Conservation (phyloP, 805 yeast species). For the Cephaloascus fragrans region DNA sequence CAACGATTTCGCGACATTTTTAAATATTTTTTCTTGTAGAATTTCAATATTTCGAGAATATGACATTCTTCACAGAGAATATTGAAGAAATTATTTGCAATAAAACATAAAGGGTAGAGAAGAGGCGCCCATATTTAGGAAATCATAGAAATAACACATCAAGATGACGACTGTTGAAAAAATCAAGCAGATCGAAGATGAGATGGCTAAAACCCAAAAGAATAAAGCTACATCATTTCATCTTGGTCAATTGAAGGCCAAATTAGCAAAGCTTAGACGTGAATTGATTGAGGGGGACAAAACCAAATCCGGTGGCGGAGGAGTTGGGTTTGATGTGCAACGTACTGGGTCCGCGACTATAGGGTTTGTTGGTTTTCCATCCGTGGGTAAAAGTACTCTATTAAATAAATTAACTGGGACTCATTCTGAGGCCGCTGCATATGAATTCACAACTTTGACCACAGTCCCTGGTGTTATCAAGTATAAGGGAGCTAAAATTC, state of each 20-base stretch:
- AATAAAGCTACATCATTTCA: conserved; percentile 97
- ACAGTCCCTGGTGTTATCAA: conserved; percentile 96
- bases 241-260: conserved; percentile 95
- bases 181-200: conserved; percentile 87
- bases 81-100: too few species aligned
- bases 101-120: too few species aligned
- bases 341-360: conserved; percentile 96
- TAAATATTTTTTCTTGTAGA: too few species aligned
- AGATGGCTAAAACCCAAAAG: conserved; percentile 96
- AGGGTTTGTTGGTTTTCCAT: conserved; percentile 97
- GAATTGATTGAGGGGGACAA: conserved; percentile 68
- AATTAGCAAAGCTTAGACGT: conserved; percentile 88
- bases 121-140: too few species aligned
- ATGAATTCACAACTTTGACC: conserved; percentile 94
- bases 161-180: conserved; percentile 41
- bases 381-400: conserved; percentile 85
- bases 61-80: too few species aligned
- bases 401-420: conserved; percentile 88
- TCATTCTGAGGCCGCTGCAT: conserved; percentile 95
- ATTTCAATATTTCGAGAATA: too few species aligned
- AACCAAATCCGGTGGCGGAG: conserved; percentile 74
- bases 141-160: too few species aligned
- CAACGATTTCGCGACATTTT: too few species aligned
- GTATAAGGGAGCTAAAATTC: conserved; percentile 95
- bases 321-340: conserved; percentile 96